Base-by-base conservation (phyloP, 768 basidiomycete genomes). In the Naganishia kalamii region DNA sequence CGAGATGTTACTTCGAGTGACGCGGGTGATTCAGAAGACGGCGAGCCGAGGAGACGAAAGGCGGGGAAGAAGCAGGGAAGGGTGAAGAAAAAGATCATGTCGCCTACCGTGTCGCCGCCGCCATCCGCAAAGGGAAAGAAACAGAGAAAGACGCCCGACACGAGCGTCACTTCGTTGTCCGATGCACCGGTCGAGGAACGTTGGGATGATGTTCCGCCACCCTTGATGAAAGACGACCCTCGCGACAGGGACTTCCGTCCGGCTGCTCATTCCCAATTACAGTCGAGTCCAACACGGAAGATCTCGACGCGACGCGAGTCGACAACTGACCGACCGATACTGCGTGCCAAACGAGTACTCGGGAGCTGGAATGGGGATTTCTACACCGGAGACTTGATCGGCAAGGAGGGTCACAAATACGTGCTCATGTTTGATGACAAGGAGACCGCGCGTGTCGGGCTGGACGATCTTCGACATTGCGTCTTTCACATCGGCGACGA, bases 391-490 rank as follows among this genome's bases (percentile, higher is more conserved):
- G 19, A 57, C 6, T 17, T 57, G 35, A 23, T 57, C 27, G 54
- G 54, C n/a, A 57, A 57, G 23, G 37, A 57, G 33, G 27, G 23
- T 19, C 33, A 33, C 12, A 57, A 57, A 27, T 57, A 23, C 19
- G 54, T 35, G 3, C 21, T 35, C 1, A n/a, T 23, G 4, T 57
- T 57, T 35, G 54, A 57, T 35, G 54, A 57, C 13, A 37, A 21
- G 2, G 54, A 21, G 21, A 12, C 17, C 37, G 37, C 21, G 35
- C 37, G 27, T 8, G 21, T 57, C 7, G 54, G 17, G 23, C 12
- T 12, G 21, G 54, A 57, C 6, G 54, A 57, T 37, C 33, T 57
- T 57, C 54, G 54, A 27, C 54, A 57, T n/a, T 57, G 54, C 35
- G 27, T 57, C 23, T 57, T 57, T 25, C 54, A 40, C 23, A 23